These are phyloP conservation scores for Xylariales sp. DNA, from an alignment of 2,329 filamentous ascomycete species.

Conservation along the genomic window DNA sequence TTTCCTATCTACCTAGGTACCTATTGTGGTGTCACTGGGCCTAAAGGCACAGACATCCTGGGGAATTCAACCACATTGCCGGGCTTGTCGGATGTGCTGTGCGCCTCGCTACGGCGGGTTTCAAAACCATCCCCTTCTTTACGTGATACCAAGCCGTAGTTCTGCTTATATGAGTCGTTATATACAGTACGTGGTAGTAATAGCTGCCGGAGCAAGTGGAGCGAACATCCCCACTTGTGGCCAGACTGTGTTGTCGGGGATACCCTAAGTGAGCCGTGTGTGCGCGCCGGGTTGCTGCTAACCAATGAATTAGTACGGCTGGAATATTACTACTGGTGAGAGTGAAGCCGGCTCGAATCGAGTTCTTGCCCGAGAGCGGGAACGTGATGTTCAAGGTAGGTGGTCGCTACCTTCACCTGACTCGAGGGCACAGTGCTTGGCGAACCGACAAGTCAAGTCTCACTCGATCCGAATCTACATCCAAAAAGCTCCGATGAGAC, in stretches of 20 bases:
- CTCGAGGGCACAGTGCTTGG: conserved; percentile 25
- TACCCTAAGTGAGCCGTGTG: conserved; percentile 26
- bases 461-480: conserved; percentile 32
- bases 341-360: conserved; percentile 27
- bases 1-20: conserved; percentile 15
- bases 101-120: conserved; percentile 11
- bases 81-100: conserved; percentile 14
- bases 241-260: conserved; percentile 23
- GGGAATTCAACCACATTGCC: conserved; percentile 37
- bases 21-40: conserved; percentile 20
- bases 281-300: conserved; percentile 9
- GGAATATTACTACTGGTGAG: conserved; percentile 20
- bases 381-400: conserved; percentile 10
- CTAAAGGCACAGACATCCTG: conserved; percentile 29
- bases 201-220: conserved; percentile 1
- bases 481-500: conserved; percentile 22
- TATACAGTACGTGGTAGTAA: conserved; percentile 20
- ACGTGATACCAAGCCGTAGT: conserved; percentile 21
- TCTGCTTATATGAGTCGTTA: conserved; percentile 22
- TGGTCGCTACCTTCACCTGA: conserved; percentile 18
- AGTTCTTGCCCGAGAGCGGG: conserved; percentile 17
- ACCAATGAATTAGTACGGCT: conserved; percentile 10
- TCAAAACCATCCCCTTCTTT: conserved; percentile 11
- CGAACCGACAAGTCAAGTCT: conserved; percentile 18
- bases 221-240: conserved; percentile 23